Conservation (phyloP, 2,329 filamentous ascomycete genomes). For the Elsinoe perseae region DNA sequence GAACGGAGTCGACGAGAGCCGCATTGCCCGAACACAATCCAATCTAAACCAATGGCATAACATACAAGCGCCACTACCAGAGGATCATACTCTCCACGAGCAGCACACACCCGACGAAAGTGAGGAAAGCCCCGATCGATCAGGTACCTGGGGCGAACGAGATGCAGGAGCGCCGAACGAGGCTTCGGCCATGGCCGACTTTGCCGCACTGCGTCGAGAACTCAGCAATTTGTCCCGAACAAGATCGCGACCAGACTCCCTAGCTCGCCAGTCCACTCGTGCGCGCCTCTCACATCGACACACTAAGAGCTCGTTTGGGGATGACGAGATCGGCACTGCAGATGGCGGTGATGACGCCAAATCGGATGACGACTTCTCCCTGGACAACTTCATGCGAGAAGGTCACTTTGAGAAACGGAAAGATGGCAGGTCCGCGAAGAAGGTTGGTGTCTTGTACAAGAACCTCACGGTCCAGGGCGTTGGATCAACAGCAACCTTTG, state of each 20-base stretch:
- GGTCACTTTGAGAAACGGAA: slow-evolving; percentile 69
- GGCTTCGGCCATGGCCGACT: slow-evolving; percentile 51
- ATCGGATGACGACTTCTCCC: slow-evolving; percentile 54
- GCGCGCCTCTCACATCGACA: slow-evolving; percentile 21
- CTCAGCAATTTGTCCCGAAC: slow-evolving; percentile 47
- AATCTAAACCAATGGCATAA: slow-evolving; percentile 15
- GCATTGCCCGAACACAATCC: slow-evolving; percentile 6
- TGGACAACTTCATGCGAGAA: slow-evolving; percentile 62
- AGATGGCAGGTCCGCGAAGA: slow-evolving; percentile 62
- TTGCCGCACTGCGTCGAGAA: slow-evolving; percentile 49
- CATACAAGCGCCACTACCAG: neutral
- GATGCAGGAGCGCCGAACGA: slow-evolving; percentile 49
- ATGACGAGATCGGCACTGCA: slow-evolving; percentile 29
- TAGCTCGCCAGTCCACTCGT: slow-evolving; percentile 14
- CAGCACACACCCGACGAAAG: slow-evolving; percentile 26
- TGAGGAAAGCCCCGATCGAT: slow-evolving; percentile 23
- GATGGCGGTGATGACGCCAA: slow-evolving; percentile 39
- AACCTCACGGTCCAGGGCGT: slow-evolving; percentile 67
- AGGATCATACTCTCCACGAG: neutral
- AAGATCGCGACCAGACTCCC: slow-evolving; percentile 23
- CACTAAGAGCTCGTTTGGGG: slow-evolving; percentile 21
- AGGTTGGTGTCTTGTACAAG: slow-evolving; percentile 69
- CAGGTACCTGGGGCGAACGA: slow-evolving; percentile 56
- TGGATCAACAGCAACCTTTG: slow-evolving; percentile 58
- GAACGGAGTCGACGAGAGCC: slow-evolving; percentile 12